A percentile compares a stretch with the other conserved stretches of the same genome.
Conservation (phyloP, 805 yeast genomes). For the Lachancea kluyveri region DNA sequence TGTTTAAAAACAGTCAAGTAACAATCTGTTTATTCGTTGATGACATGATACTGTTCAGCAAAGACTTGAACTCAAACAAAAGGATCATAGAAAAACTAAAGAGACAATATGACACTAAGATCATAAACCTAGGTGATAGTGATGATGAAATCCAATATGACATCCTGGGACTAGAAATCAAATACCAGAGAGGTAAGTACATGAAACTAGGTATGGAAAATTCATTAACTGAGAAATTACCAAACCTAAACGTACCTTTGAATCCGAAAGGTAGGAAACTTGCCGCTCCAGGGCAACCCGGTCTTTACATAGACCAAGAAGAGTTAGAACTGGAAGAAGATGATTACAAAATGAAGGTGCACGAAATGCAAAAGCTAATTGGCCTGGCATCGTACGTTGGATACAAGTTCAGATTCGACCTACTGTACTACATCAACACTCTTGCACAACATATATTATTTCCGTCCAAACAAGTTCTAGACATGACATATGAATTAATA, state of each 20-base stretch:
- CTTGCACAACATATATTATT: constrained; percentile 7
- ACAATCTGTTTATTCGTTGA: constrained; percentile 12
- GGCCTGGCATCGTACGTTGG: constrained; percentile 13
- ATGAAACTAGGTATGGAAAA: constrained; percentile 13
- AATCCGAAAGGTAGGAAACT: constrained; percentile 5
- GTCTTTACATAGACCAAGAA: constrained; percentile 5
- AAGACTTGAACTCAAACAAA: not conserved
- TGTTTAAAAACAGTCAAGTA: constrained; percentile 6
- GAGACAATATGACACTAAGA: constrained; percentile 10
- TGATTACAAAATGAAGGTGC: constrained; percentile 6
- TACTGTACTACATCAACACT: constrained; percentile 10
- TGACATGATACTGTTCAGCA: constrained; percentile 11
- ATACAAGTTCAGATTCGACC: constrained; percentile 11
- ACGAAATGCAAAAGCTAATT: constrained; percentile 10
- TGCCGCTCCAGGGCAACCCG: constrained; percentile 11
- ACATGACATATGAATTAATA: not conserved
- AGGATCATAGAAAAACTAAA: constrained; percentile 2
- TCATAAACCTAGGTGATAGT: constrained; percentile 9
- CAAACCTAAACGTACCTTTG: too few species aligned
- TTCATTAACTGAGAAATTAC: constrained; percentile 6
- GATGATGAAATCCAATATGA: constrained; percentile 12
- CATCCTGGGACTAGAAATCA: constrained; percentile 12
- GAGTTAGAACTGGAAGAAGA: constrained; percentile 1
- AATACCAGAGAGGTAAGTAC: constrained; percentile 4
- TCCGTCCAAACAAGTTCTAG: constrained; percentile 1